Conservation (phyloP, 352 stramenopile species). For the Phytophthora pisi region DNA sequence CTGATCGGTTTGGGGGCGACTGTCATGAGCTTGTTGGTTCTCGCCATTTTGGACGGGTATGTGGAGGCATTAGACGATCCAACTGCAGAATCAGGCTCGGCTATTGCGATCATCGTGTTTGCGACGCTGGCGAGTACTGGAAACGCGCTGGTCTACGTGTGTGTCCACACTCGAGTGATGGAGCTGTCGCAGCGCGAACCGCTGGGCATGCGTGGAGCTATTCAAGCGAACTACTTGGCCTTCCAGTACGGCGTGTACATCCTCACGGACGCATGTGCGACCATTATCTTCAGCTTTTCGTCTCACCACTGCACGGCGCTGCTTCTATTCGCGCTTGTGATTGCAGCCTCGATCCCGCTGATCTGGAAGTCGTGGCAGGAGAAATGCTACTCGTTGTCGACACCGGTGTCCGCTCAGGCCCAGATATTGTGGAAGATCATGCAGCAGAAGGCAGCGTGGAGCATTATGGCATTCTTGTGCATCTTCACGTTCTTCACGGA, state of each 20-base stretch:
- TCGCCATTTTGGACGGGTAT: not conserved
- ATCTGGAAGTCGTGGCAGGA: not conserved
- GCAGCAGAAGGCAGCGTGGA: not conserved
- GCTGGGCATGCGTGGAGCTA: not conserved
- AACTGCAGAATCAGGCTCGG: not conserved
- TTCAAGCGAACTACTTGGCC: not conserved
- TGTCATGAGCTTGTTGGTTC: not conserved
- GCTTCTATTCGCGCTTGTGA: not conserved
- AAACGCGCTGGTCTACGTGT: not conserved
- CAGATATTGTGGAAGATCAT: not conserved
- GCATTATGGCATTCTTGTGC: not conserved
- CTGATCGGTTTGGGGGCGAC: not conserved
- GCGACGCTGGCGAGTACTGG: not conserved
- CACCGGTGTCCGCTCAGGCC: not conserved
- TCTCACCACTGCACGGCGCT: not conserved
- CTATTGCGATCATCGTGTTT: not conserved
- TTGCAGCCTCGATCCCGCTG: not conserved
- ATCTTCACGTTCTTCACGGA: not conserved
- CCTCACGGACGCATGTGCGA: not conserved
- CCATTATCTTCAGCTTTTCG: not conserved
- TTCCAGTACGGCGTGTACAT: not conserved
- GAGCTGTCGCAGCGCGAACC: not conserved
- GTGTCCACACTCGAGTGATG: not conserved
- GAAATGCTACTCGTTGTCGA: not conserved
- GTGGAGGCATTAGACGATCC: not conserved